Evolutionary conservation across 208 protist genomes (phyloP).

Genomic region (Leishmania gerbilli): DNA sequence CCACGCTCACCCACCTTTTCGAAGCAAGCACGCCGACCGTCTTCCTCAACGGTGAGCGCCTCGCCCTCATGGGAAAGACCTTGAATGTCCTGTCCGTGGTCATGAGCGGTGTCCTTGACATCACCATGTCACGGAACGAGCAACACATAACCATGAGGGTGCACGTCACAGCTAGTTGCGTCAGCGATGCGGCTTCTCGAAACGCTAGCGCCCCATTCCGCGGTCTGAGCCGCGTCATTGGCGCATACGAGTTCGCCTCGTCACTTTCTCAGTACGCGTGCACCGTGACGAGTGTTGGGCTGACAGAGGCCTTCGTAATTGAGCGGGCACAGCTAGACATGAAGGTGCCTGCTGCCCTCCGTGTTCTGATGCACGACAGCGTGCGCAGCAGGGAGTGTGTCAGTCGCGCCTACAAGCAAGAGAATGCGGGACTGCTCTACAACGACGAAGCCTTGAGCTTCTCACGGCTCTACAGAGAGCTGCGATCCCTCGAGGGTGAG

Average conservation of each 20-base stretch:
- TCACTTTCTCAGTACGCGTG: slow-evolving; percentile 65
- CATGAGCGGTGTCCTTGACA: slow-evolving; percentile 63
- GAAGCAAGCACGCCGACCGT: slow-evolving; percentile 60
- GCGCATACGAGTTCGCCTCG: slow-evolving; percentile 78
- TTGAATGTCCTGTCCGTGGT: slow-evolving; percentile 66
- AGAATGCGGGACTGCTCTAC: slow-evolving; percentile 44
- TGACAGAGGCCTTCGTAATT: slow-evolving; percentile 78
- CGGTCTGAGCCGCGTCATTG: slow-evolving; percentile 56
- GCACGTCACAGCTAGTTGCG: neutral
- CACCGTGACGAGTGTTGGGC: slow-evolving; percentile 73
- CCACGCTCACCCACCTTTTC: slow-evolving; percentile 51
- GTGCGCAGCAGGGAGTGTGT: slow-evolving; percentile 55
- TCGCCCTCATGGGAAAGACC: slow-evolving; percentile 70
- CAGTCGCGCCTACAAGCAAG: slow-evolving; percentile 47
- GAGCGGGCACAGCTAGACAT: slow-evolving; percentile 51
- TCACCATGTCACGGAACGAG: slow-evolving; percentile 58
- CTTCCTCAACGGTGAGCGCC: slow-evolving; percentile 78
- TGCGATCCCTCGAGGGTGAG: slow-evolving; percentile 15
- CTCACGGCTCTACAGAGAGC: slow-evolving; percentile 51
- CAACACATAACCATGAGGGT: slow-evolving; percentile 40
- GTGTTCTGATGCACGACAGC: slow-evolving; percentile 44
- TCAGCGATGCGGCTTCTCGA: slow-evolving; percentile 6
- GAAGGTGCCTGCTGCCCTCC: slow-evolving; percentile 52
- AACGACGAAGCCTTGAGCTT: slow-evolving; percentile 51
- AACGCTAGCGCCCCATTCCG: slow-evolving; percentile 5